Evolutionary conservation across 2,329 filamentous ascomycete species (phyloP), one percentile per base, ranked within the genome.

Genomic region (Pseudonectria buxi): DNA sequence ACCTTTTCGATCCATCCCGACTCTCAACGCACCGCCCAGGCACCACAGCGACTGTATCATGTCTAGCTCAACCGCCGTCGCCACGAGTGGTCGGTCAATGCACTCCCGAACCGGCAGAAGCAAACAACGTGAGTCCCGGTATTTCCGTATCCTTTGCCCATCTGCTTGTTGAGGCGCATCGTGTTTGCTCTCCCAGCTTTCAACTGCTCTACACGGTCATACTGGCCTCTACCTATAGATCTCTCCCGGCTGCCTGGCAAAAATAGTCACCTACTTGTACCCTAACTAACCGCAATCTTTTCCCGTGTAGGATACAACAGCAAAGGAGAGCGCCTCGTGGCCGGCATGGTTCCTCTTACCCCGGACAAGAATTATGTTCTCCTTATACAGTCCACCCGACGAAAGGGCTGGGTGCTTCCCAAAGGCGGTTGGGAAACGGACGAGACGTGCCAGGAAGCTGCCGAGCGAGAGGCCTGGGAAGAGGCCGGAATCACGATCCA

Each of bases 351-450:
- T 31, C 87, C 92, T 46, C 72, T 96, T 47, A 92, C 86, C 36
- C 64, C 74, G 53, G 89, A 95, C 67, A 90, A 86, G 62, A 81
- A 80, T 53, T 83, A 85, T 61, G 90, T 98, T 43, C 74, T 98
- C 50, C 73, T 98, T 50, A 95, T 96, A 53, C 88, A 95, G 68
- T 95, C 88, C 36, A 90, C 86, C 34, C 78, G 86, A 46, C 82
- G 88, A 53, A 86, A 86, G 61, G 86, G 86, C 53, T 98, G 92
- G 92, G 92, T 98, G 28, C 73, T 98, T 40, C 92, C 92, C 41
- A 98, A 98, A 62, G 92, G 92, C 57, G 92, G 92, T 41, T 98
- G 92, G 89, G 92, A 98, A 63, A 83, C 80, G 24, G 92, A 98
- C 63, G 92, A 98, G 66, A 77, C 81, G 43, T 92, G 86, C 45